These are phyloP conservation scores for Dendryphion nanum DNA, from an alignment of 2,329 filamentous ascomycete species.

Conservation along the genomic window DNA sequence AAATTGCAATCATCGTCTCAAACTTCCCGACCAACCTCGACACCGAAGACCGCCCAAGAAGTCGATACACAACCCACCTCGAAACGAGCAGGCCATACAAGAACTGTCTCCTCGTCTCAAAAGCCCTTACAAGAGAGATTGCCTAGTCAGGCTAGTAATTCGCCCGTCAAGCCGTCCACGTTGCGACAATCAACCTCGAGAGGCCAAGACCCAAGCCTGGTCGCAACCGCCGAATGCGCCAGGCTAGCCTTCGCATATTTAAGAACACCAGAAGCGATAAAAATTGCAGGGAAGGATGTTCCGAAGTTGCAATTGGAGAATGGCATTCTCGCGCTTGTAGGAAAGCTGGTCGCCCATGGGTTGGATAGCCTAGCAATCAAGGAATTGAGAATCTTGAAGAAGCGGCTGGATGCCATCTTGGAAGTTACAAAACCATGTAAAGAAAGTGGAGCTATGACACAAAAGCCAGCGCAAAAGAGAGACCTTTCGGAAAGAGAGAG, in stretches of 20 bases:
- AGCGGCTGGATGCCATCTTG: constrained; percentile 52
- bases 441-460: constrained; percentile 5
- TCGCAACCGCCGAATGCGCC: constrained; percentile 67
- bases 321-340: constrained; percentile 68
- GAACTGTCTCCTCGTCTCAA: constrained; percentile 42
- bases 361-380: constrained; percentile 67
- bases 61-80: constrained; percentile 20
- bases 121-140: constrained; percentile 62
- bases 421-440: constrained; percentile 9
- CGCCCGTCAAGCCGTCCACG: constrained; percentile 48
- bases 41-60: constrained; percentile 22
- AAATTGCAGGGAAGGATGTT: constrained; percentile 54
- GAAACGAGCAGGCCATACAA: constrained; percentile 9
- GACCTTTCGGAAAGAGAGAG: constrained; percentile 37
- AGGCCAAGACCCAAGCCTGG: constrained; percentile 34
- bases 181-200: no score
- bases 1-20: constrained; percentile 45
- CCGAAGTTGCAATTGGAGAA: constrained; percentile 68
- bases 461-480: constrained; percentile 32
- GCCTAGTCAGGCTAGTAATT: constrained; percentile 60
- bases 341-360: constrained; percentile 63
- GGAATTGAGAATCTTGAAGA: constrained; percentile 67
- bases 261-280: constrained; percentile 53
- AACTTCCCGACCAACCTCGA: constrained; percentile 8
- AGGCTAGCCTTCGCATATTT: constrained; percentile 66